A percentile compares a stretch with the other conserved stretches of the same genome.
phyloP scores from a whole-genome alignment of 192 early-diverging fungal species.

The Mortierella antarctica region DNA sequence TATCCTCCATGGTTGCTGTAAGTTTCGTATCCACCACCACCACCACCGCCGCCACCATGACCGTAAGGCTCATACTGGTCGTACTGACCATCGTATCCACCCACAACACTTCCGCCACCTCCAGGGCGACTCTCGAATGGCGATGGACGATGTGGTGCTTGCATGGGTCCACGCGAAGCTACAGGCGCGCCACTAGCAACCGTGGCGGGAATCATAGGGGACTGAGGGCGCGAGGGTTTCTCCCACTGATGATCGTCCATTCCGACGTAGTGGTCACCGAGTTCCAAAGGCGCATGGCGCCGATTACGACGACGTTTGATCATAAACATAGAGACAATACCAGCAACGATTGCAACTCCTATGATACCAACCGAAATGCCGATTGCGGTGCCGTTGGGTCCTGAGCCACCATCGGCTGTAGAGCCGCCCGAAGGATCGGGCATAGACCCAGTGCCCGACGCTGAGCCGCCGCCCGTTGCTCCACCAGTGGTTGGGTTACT shows the following conservation, averaged over 20 bases:
- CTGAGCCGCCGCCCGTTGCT: neutral
- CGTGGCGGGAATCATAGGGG: constrained; percentile 28
- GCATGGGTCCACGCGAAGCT: constrained; percentile 16
- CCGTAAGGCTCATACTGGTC: constrained; percentile 26
- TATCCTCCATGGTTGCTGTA: constrained; percentile 18
- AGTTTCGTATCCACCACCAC: constrained; percentile 23
- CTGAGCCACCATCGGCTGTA: neutral
- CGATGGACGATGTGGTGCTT: constrained; percentile 1
- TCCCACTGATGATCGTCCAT: constrained; percentile 39
- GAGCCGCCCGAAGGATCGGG: neutral
- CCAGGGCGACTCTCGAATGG: constrained; percentile 42
- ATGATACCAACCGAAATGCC: constrained; percentile 47
- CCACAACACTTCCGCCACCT: constrained; percentile 33
- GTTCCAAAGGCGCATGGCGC: constrained; percentile 40
- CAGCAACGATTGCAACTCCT: constrained; percentile 23
- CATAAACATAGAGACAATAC: constrained; percentile 23
- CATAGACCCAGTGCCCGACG: neutral
- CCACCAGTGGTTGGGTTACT: neutral
- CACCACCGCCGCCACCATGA: neutral
- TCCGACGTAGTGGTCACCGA: constrained; percentile 34
- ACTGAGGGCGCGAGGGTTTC: constrained; percentile 23
- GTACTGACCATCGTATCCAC: constrained; percentile 37
- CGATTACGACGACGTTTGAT: constrained; percentile 38
- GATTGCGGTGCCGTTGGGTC: constrained; percentile 32
- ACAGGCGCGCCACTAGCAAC: constrained; percentile 20